Evolutionary conservation across 176 grass and related monocot genomes (phyloP), one percentile per base, ranked within the genome.

Genomic region (Oryza rufipogon): DNA sequence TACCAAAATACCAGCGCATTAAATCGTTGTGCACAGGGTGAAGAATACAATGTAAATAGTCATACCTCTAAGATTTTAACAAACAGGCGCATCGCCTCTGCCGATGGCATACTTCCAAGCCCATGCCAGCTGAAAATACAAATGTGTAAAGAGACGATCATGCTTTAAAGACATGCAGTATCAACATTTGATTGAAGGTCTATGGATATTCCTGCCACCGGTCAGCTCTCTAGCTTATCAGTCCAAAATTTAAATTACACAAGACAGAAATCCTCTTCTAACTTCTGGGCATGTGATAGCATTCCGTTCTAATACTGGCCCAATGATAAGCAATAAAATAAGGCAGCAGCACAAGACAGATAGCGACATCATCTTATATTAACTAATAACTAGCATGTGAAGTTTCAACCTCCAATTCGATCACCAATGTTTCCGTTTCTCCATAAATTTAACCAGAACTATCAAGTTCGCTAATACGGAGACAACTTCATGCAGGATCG

Each of bases 31-130:
- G 79, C 61, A 83, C 20, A 79, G 28, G 28, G 15, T 32, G 22
- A 77, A 79, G 26, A 84, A 64, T 68, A 80, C 49, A 58, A 64
- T 39, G 36, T 58, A 42, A 79, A 25, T 28, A 64, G 17, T 75
- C 46, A 71, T 95, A 99, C 97, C 97, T 96, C 97, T 75, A 99
- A 86, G 66, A 99, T 94, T 90, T 99, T 99, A 78, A 99, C 97
- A 71, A 99, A 99, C 74, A 99, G 86, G 25, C 91, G 93, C 96
- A 99, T 99, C 33, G 97, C 97, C 90, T 99, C 97, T 1, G 91
- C 76, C 38, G 93, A 88, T 25, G 91, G 85, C 87, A 99, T 93
- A 71, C 86, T 93, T 80, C 93, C 97, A 75, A 99, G 93, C 39
- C 94, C 91, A 89, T 99, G 87, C 93, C 97, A 99, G 86, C 97